These are phyloP conservation scores for Tricholoma furcatifolium DNA, from an alignment of 768 basidiomycete species.

Conservation along the genomic window DNA sequence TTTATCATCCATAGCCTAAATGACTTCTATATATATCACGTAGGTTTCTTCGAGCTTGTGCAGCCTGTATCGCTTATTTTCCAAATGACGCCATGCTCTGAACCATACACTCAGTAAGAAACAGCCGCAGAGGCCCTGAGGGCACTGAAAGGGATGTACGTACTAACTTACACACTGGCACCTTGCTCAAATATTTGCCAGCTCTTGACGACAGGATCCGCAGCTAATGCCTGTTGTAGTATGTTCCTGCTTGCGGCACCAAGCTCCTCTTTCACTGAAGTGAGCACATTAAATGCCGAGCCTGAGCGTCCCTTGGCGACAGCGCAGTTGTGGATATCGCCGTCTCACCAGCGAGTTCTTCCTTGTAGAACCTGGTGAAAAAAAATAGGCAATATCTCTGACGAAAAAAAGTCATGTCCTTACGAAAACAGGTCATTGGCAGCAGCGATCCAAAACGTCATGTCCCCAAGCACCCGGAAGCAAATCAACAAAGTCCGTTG, in stretches of 20 bases:
- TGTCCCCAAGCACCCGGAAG: slow-evolving; percentile 7
- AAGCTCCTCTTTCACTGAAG: slow-evolving; percentile 16
- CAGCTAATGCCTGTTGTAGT: not conserved
- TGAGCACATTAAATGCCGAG: slow-evolving; percentile 6
- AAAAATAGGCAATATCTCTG: not conserved
- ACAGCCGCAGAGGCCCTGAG: too few relatives aligned
- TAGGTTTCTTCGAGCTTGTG: too few relatives aligned
- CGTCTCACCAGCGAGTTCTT: slow-evolving; percentile 19
- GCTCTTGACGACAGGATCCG: slow-evolving; percentile 4
- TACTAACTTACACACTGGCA: too few relatives aligned
- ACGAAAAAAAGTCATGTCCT: not conserved
- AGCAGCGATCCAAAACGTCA: slow-evolving; percentile 9
- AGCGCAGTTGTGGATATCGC: slow-evolving; percentile 11
- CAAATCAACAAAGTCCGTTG: not conserved
- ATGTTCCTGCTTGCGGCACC: slow-evolving; percentile 1
- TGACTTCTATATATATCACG: too few relatives aligned
- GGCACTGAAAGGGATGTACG: too few relatives aligned
- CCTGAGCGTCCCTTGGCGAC: slow-evolving; percentile 3
- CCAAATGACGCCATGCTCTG: too few relatives aligned
- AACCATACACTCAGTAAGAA: too few relatives aligned
- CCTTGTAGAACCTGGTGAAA: slow-evolving; percentile 15
- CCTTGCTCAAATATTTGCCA: slow-evolving; percentile 3
- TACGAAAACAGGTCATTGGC: slow-evolving; percentile 9
- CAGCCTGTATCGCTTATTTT: too few relatives aligned
- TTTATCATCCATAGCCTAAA: too few relatives aligned